phyloP scores from a whole-genome alignment of 2,329 filamentous ascomycete genomes.

The Aspergillus fijiensis region DNA sequence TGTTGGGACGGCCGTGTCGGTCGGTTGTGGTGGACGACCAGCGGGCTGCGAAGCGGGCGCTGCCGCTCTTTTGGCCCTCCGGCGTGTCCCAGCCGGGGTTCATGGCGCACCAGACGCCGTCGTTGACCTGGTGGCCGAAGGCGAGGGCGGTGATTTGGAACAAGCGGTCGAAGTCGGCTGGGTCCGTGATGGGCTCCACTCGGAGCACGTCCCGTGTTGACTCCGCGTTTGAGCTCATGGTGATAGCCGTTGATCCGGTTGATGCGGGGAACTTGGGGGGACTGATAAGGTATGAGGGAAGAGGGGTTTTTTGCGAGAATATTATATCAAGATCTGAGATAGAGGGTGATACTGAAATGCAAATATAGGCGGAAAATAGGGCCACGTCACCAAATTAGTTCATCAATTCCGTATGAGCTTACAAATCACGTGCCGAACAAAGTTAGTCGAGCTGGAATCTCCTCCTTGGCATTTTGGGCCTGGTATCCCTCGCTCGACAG shows the following conservation, averaged over 20 bases:
- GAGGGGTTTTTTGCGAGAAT: too few relatives aligned
- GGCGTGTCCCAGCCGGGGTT: conserved; percentile 58
- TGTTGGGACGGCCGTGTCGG: conserved; percentile 42
- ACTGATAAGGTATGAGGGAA: not conserved
- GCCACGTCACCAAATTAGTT: too few relatives aligned
- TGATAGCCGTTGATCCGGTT: not conserved
- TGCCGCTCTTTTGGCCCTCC: conserved; percentile 41
- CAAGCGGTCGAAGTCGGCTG: conserved; percentile 7
- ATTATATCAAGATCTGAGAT: too few relatives aligned
- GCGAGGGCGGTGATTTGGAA: conserved; percentile 15
- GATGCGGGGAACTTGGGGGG: not conserved
- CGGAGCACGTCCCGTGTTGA: not conserved
- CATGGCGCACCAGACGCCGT: conserved; percentile 53
- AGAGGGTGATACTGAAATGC: too few relatives aligned
- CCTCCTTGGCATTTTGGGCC: too few relatives aligned
- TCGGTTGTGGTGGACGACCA: conserved; percentile 45
- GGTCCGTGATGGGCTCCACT: conserved; percentile 17
- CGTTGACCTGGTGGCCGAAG: conserved; percentile 54
- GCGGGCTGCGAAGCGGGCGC: conserved; percentile 42
- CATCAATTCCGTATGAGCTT: too few relatives aligned
- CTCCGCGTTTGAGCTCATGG: not conserved
- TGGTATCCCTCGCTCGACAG: too few relatives aligned
- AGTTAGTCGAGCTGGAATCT: too few relatives aligned
- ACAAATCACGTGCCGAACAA: too few relatives aligned
- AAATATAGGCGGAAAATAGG: too few relatives aligned